Conservation (phyloP, 2,329 filamentous ascomycete genomes). For the Ophiocordyceps robertsii region DNA sequence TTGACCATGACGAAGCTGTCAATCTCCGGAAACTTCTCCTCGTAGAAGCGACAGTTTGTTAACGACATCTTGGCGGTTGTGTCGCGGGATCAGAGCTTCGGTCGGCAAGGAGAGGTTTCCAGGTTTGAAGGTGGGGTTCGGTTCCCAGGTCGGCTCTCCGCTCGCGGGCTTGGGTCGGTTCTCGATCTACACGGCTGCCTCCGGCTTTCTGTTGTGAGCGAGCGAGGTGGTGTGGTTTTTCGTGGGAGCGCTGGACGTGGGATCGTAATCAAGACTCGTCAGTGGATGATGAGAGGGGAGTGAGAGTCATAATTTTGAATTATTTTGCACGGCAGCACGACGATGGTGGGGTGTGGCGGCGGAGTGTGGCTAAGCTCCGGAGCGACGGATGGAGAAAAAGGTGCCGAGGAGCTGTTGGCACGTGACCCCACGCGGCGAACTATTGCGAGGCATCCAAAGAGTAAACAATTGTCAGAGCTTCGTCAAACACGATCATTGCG, state of each 20-base stretch:
- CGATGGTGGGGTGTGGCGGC: constrained; percentile 27
- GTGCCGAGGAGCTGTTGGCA: constrained; percentile 9
- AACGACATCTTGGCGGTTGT: constrained; percentile 67
- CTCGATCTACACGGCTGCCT: neutral
- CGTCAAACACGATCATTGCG: too few species aligned
- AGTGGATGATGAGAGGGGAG: neutral
- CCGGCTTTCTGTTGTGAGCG: neutral
- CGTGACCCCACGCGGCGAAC: constrained; percentile 15
- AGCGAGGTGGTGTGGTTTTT: neutral
- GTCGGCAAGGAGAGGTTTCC: constrained; percentile 10
- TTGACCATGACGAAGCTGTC: constrained; percentile 99
- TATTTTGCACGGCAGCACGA: constrained; percentile 20
- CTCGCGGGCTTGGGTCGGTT: constrained; percentile 7
- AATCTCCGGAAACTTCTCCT: constrained; percentile 89
- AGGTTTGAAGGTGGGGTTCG: constrained; percentile 14
- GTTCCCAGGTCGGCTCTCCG: constrained; percentile 12
- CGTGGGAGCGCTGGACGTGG: neutral
- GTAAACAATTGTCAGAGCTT: constrained; percentile 17
- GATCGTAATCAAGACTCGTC: constrained; percentile 1
- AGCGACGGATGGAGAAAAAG: constrained; percentile 12
- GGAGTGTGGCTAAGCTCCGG: constrained; percentile 19
- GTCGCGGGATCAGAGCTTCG: constrained; percentile 10
- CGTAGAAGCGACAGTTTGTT: constrained; percentile 94
- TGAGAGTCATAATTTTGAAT: constrained; percentile 30
- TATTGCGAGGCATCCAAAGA: constrained; percentile 2